A percentile compares a stretch with the other conserved stretches of the same genome.
Conservation (phyloP, 495 filamentous ascomycete species). For the Penicillium macrosclerotiorum region DNA sequence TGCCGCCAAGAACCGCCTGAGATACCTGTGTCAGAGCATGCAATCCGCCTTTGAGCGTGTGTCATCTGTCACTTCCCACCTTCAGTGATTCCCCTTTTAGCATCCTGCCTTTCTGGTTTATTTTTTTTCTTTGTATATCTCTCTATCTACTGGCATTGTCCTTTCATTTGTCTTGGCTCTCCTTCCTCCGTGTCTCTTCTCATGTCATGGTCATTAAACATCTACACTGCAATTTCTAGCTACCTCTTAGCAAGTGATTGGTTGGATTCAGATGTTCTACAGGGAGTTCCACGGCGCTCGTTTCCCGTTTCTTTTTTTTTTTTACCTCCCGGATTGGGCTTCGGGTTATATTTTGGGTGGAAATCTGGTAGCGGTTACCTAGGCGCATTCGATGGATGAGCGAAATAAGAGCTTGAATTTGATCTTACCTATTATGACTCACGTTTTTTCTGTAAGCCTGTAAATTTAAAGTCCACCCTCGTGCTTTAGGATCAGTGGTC, state of each 20-base stretch:
- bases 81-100: slow-evolving; percentile 42
- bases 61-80: slow-evolving; percentile 44
- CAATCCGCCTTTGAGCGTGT: slow-evolving; percentile 51
- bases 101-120: slow-evolving; percentile 20
- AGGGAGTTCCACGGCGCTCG: slow-evolving; percentile 26
- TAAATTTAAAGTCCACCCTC: not conserved
- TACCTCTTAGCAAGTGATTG: slow-evolving; percentile 15
- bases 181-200: slow-evolving; percentile 16
- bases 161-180: not conserved
- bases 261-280: slow-evolving; percentile 6
- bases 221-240: slow-evolving; percentile 6
- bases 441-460: too few species aligned
- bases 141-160: slow-evolving; percentile 16
- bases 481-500: not conserved
- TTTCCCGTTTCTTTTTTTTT: slow-evolving; percentile 10
- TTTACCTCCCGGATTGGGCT: slow-evolving; percentile 19
- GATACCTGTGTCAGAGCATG: slow-evolving; percentile 47
- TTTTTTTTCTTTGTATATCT: slow-evolving; percentile 28
- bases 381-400: slow-evolving; percentile 20
- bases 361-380: slow-evolving; percentile 22
- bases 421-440: slow-evolving; percentile 14
- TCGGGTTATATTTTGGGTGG: slow-evolving; percentile 19
- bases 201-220: slow-evolving; percentile 29
- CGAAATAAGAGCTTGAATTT: slow-evolving; percentile 23
- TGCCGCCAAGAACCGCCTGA: slow-evolving; percentile 39